These are phyloP conservation scores for Steccherinum ochraceum DNA, from an alignment of 768 basidiomycete species.

Conservation along the genomic window DNA sequence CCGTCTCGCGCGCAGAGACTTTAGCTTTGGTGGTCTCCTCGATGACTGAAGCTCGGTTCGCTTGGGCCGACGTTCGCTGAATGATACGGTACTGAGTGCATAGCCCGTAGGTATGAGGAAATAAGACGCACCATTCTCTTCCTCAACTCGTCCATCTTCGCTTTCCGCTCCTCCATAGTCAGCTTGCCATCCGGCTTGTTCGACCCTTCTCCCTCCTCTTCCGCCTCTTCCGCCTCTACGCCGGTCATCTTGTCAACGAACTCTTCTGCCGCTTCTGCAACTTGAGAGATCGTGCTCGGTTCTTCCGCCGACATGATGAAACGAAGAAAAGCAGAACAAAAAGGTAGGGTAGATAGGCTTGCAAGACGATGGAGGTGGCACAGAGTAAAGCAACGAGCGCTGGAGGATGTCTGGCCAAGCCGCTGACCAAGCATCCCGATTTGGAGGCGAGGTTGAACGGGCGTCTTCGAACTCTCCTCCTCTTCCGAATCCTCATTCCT, in stretches of 20 bases:
- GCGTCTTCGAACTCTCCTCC: too few relatives aligned
- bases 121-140: constrained; percentile 66
- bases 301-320: neutral
- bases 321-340: too few relatives aligned
- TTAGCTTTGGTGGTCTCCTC: constrained; percentile 80
- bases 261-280: constrained; percentile 23
- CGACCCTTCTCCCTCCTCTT: constrained; percentile 11
- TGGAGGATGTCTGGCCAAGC: too few relatives aligned
- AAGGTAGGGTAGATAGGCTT: too few relatives aligned
- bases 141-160: constrained; percentile 70
- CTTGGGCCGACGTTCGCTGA: constrained; percentile 73
- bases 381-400: too few relatives aligned
- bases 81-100: constrained; percentile 1
- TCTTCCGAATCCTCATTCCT: too few relatives aligned
- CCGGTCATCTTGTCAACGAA: constrained; percentile 22
- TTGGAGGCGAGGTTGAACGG: too few relatives aligned
- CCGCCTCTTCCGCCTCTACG: constrained; percentile 8
- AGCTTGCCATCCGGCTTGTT: constrained; percentile 18
- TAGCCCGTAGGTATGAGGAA: constrained; percentile 4
- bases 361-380: too few relatives aligned
- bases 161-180: constrained; percentile 68
- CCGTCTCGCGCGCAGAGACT: constrained; percentile 70
- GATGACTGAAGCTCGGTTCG: constrained; percentile 80
- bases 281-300: constrained; percentile 14
- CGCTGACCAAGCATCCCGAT: too few relatives aligned